A percentile compares a stretch with the other conserved stretches of the same genome.
Evolutionary conservation across 2,329 filamentous ascomycete genomes (phyloP).

Genomic region (Venturiaceae sp.): DNA sequence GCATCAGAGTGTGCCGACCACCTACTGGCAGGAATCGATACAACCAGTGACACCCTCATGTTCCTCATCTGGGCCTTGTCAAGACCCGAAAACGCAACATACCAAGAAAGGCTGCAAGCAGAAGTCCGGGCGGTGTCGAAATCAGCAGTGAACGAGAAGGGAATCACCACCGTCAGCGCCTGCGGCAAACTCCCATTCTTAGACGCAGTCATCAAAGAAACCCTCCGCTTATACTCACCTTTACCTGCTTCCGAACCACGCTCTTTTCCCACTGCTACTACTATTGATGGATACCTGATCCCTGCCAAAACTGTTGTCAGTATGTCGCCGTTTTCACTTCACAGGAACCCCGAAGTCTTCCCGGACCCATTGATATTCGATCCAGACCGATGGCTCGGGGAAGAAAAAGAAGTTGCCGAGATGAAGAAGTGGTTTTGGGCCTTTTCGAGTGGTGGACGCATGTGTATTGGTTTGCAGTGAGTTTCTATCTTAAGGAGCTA

Average conservation of each 20-base stretch:
- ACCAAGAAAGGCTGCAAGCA: conserved; percentile 34
- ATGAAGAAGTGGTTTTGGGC: conserved; percentile 29
- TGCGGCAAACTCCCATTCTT: conserved; percentile 33
- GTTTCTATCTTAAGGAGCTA: conserved; percentile 7
- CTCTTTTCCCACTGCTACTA: conserved; percentile 22
- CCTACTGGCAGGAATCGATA: conserved; percentile 29
- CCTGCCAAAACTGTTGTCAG: conserved; percentile 27
- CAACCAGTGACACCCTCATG: conserved; percentile 22
- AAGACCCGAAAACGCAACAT: conserved; percentile 27
- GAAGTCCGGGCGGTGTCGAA: conserved; percentile 28
- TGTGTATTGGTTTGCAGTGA: conserved; percentile 30
- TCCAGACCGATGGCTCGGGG: conserved; percentile 22
- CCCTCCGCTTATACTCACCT: conserved; percentile 39
- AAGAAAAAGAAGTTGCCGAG: conserved; percentile 13
- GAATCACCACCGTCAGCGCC: conserved; percentile 24
- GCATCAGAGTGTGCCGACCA: conserved; percentile 46
- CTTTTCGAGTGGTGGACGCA: conserved; percentile 29
- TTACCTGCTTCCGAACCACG: conserved; percentile 43
- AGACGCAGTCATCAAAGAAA: conserved; percentile 42
- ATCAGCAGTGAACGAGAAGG: conserved; percentile 16
- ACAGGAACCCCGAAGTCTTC: conserved; percentile 24
- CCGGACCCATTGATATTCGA: conserved; percentile 18
- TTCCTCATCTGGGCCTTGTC: conserved; percentile 33
- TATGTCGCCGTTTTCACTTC: conserved; percentile 28
- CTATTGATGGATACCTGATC: conserved; percentile 26